A percentile compares a stretch with the other conserved stretches of the same genome.
Evolutionary conservation across 1,284 basidiomycete species (phyloP).

Genomic region (Melampsora allii-populina): DNA sequence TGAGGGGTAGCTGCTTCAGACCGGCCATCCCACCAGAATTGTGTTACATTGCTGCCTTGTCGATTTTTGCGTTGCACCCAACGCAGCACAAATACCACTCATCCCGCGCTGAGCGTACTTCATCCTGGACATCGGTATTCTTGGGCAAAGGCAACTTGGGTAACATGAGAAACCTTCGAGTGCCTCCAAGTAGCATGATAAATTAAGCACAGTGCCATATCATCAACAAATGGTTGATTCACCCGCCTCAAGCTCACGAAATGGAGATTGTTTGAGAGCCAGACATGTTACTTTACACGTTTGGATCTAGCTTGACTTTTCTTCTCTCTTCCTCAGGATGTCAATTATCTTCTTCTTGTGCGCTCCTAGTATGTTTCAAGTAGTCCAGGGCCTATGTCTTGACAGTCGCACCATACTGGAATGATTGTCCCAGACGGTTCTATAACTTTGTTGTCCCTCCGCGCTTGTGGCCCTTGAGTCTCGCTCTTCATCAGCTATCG

Average conservation of each 20-base stretch:
- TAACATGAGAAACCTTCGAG: too few relatives aligned
- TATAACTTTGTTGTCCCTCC: not conserved
- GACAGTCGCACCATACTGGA: not conserved
- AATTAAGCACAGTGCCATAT: too few relatives aligned
- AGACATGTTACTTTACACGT: not conserved
- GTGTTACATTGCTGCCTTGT: too few relatives aligned
- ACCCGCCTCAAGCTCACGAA: not conserved
- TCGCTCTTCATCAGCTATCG: not conserved
- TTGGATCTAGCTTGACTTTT: not conserved
- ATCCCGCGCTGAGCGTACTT: too few relatives aligned
- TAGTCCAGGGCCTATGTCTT: not conserved
- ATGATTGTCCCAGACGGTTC: not conserved
- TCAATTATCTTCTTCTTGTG: not conserved
- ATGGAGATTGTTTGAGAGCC: not conserved
- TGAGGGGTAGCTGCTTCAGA: too few relatives aligned
- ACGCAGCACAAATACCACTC: too few relatives aligned
- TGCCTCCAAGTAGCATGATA: too few relatives aligned
- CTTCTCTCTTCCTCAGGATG: not conserved
- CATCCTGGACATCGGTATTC: too few relatives aligned
- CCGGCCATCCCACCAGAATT: too few relatives aligned
- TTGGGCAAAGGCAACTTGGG: too few relatives aligned
- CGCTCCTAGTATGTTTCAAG: constrained; percentile 1
- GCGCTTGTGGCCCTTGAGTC: not conserved
- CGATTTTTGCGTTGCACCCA: too few relatives aligned
- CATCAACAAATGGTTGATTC: not conserved